Evolutionary conservation across 1,284 basidiomycete species (phyloP), one percentile per base, ranked within the genome.

Genomic region (Fereydounia khargensis): DNA sequence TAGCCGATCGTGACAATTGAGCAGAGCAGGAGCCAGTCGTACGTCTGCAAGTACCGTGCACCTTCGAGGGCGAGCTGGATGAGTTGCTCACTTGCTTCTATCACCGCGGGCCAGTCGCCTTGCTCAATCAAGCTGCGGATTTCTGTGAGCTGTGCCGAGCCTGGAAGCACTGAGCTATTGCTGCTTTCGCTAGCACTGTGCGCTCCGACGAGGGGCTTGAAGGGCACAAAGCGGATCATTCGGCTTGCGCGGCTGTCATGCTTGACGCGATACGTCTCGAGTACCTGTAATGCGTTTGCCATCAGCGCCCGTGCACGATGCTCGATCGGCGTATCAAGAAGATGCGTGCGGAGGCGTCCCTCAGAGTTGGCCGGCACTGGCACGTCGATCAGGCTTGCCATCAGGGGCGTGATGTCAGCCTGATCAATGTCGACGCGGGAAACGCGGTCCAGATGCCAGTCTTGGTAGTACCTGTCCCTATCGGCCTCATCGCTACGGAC

Each of bases 251-350:
- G 52, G 9, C 42, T 32, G 13, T 22, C 19, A 21, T 89, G 84
- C 69, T 91, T 91, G 36, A 87, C 80, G 23, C 81, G 79, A 73
- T 89, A 91, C 58, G 91, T 87, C 55, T 91, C 88, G 31, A 89
- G 67, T 14, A 91, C 81, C 40, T 86, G 84, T 80, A 84, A 81
- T 0, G 86, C 84, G 71, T 91, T 91, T 4, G 85, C 82, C 7
- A 87, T 76, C 6, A 83, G 81, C n/a, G 82, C 81, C 25, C 78
- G 76, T 2, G 86, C 86, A 35, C 79, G 77, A 22, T 77, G 71
- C 39, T 76, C 86, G 25, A 66, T 48, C 1, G 63, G 31, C 1
- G 65, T 43, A 23, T 70, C 63, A 11, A 78, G 38, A 27, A 77
- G 69, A 11, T 66, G 58, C 21, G 74, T 47, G 0, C 77, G 77